Evolutionary conservation across 2,329 filamentous ascomycete genomes (phyloP).

Genomic region (Monilinia laxa): DNA sequence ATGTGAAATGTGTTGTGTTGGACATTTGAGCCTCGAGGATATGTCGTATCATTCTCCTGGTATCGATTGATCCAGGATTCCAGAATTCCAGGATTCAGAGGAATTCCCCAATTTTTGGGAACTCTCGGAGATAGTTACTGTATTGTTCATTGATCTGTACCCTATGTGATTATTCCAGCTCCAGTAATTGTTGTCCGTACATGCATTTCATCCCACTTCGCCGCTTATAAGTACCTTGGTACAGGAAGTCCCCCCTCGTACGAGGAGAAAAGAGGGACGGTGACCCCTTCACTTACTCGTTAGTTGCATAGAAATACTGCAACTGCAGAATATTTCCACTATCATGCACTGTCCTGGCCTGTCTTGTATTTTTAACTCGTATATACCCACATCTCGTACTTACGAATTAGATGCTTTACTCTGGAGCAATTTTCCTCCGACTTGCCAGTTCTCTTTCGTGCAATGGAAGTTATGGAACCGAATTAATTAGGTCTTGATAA

Average conservation of each 20-base stretch:
- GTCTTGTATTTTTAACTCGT: constrained; percentile 8
- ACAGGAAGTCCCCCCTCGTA: background rate
- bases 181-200: constrained; percentile 19
- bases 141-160: background rate
- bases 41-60: constrained; percentile 5
- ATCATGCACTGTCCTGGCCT: background rate
- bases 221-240: background rate
- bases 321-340: constrained; percentile 16
- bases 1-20: constrained; percentile 2
- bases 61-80: constrained; percentile 7
- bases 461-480: background rate
- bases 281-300: constrained; percentile 20
- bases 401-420: constrained; percentile 6
- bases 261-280: constrained; percentile 1
- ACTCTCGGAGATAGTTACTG: constrained; percentile 2
- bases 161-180: constrained; percentile 12
- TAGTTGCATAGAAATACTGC: constrained; percentile 15
- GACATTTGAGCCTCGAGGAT: background rate
- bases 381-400: constrained; percentile 11
- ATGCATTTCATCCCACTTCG: constrained; percentile 20
- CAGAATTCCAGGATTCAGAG: background rate
- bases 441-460: constrained; percentile 9
- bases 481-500: background rate
- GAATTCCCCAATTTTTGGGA: background rate
- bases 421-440: constrained; percentile 3